Evolutionary conservation across 139 green algal species (phyloP), one percentile per base, ranked within the genome.

Genomic region (Tetradesmus obliquus): DNA sequence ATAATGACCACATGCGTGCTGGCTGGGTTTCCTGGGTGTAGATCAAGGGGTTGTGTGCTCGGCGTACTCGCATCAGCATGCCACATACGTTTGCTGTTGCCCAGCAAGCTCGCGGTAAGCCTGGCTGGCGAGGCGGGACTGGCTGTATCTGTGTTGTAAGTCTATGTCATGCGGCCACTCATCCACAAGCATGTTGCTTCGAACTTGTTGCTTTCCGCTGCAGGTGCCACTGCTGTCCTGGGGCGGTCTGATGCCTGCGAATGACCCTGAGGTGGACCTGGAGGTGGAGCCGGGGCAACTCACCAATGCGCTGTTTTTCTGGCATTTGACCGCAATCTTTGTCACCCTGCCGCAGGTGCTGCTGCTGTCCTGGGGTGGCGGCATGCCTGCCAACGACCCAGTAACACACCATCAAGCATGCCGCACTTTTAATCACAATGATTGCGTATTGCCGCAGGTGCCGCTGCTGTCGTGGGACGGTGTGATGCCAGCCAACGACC

Each of bases 201-300:
- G 58, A 6, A 19, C 60, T 76, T 54, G 57, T 66, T 8, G 57
- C 6, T 66, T 8, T 9, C 55, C 7, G 45, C 53, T 58, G 53
- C 71, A 76, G 72, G 3, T 84, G 24, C 88, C 72, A 54, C 57
- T 88, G 74, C 58, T 84, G 66, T 83, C 80, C 19, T 88, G 24
- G 5, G 45, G 86, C 53, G 80, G 88, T 19, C 0, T 88, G 9
- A 20, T 92, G 58, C 88, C 88, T 5, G 58, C 32, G 4, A 74
- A 88, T 57, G 82, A 92, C 57, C 69, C 57, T 12, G 76, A 5
- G 9, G 32, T 90, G 51, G 87, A 92, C 60, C 45, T 93, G 10
- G 85, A 91, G 88, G 88, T 94, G 54, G 90, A 94, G 91, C 71
- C 69, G 55, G 32, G 32, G 32, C 32, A 45, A 45, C 32, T 45